These are phyloP conservation scores for Inonotus hispidus DNA, from an alignment of 1,284 basidiomycete species.

Conservation along the genomic window DNA sequence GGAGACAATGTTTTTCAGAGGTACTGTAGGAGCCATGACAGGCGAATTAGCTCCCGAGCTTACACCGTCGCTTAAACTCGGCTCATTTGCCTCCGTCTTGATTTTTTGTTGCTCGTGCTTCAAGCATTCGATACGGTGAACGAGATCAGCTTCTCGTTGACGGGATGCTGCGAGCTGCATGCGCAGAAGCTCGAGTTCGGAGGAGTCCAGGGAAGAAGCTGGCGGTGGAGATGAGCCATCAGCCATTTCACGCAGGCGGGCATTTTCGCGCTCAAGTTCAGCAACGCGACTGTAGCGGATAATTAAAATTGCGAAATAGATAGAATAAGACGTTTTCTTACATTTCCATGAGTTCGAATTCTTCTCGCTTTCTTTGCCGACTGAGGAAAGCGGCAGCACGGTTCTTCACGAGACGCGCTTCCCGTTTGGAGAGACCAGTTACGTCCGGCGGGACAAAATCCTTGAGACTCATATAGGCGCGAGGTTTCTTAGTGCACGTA, in stretches of 20 bases:
- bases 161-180: slow-evolving; percentile 57
- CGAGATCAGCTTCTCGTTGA: slow-evolving; percentile 61
- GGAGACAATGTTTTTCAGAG: slow-evolving; percentile 11
- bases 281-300: slow-evolving; percentile 35
- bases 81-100: slow-evolving; percentile 10
- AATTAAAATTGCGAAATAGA: neutral
- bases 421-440: slow-evolving; percentile 80
- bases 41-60: slow-evolving; percentile 7
- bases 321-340: slow-evolving; percentile 36
- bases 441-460: slow-evolving; percentile 88
- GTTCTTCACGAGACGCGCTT: slow-evolving; percentile 88
- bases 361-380: slow-evolving; percentile 86
- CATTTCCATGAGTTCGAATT: slow-evolving; percentile 88
- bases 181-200: slow-evolving; percentile 61
- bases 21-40: neutral
- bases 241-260: slow-evolving; percentile 53
- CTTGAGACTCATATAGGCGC: slow-evolving; percentile 65
- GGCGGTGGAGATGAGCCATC: slow-evolving; percentile 12
- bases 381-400: slow-evolving; percentile 87
- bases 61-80: slow-evolving; percentile 28
- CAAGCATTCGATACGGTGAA: slow-evolving; percentile 49
- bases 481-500: slow-evolving; percentile 37
- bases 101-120: slow-evolving; percentile 37
- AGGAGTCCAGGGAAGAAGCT: slow-evolving; percentile 19
- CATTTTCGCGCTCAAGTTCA: slow-evolving; percentile 75